These are phyloP conservation scores for Prunus fruticosa DNA, from an alignment of 306 rosid genomes.

Conservation along the genomic window DNA sequence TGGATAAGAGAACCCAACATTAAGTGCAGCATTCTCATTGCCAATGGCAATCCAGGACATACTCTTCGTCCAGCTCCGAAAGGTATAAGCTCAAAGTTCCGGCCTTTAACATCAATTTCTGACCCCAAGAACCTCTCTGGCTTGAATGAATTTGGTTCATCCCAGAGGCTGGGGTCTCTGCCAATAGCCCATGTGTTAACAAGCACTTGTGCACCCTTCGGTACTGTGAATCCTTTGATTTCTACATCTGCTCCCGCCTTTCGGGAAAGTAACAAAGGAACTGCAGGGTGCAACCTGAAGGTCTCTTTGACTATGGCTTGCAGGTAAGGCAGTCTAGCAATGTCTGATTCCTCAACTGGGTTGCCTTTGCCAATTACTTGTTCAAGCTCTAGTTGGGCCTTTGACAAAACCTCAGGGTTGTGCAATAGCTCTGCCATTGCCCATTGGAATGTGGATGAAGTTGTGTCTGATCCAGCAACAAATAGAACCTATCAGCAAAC, in stretches of 20 bases:
- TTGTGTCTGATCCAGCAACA: constrained; percentile 58
- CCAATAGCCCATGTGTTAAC: constrained; percentile 53
- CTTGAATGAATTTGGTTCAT: constrained; percentile 28
- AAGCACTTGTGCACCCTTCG: constrained; percentile 43
- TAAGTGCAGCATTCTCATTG: constrained; percentile 41
- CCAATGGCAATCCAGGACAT: constrained; percentile 50
- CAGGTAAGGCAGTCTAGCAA: constrained; percentile 38
- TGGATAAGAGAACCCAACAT: constrained; percentile 53
- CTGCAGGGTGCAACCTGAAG: constrained; percentile 38
- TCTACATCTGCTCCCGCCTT: constrained; percentile 43
- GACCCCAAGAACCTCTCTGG: constrained; percentile 56
- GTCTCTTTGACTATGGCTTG: constrained; percentile 57
- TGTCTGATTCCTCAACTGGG: constrained; percentile 49
- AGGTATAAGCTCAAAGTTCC: constrained; percentile 45
- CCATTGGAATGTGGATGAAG: constrained; percentile 44
- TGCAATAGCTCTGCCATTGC: constrained; percentile 55
- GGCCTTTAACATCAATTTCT: constrained; percentile 40
- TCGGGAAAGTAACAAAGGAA: constrained; percentile 48
- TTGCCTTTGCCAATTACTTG: constrained; percentile 47
- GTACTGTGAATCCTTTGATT: constrained; percentile 37
- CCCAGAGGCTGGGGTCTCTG: constrained; percentile 42
- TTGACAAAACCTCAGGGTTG: constrained; percentile 38
- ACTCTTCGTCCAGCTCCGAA: constrained; percentile 47
- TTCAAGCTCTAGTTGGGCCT: constrained; percentile 36
- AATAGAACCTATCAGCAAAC: constrained; percentile 38